Evolutionary conservation across 1,139 yeast species (phyloP), one percentile per base, ranked within the genome.

Genomic region (Candida pseudoviswanathii): DNA sequence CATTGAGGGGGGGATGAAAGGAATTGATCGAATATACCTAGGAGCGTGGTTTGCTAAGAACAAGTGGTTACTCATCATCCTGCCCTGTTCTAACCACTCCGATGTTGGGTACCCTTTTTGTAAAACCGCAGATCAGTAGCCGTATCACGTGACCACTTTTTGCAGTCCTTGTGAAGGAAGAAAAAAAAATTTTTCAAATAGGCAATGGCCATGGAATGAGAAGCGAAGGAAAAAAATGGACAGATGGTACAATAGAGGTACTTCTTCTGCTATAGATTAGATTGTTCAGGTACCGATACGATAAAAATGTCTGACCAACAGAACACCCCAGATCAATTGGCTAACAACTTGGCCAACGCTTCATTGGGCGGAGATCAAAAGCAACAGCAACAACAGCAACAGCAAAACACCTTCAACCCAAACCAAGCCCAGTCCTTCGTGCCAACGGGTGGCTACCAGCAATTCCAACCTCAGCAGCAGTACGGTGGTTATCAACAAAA

Each of bases 281-380:
- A 36, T n/a, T 16, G 24, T 16, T 40, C 27, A 9, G 11, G 10
- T 22, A 40, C 11, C 16, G 21, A 40, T 7, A 33, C 29, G 30
- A 39, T 8, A 27, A 32, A 8, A 40, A 79, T 80, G 85, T 76
- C 84, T 48, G 80, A 77, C 51, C 71, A 72, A 53, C 66, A 65
- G 49, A 69, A 70, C 63, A 75, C 70, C 58, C 75, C 75, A 54
- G 84, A 84, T 58, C 75, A 82, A 52, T 70, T 84, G 72, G 69
- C 81, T 47, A 75, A 81, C 56, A 82, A 81, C 61, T 68, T 85
- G 60, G 80, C 78, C 55, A 77, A 81, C 58, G 66, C 80, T 55
- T 70, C 77, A 43, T 55, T 76, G 52, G 68, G 64, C 36, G 65
- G 60, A 43, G 57, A 54, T 34, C 58, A 52, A 41, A 61, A 55